A percentile compares a stretch with the other conserved stretches of the same genome.
Evolutionary conservation across 148 eudicot species (phyloP).

Genomic region (Euryodendron excelsum): DNA sequence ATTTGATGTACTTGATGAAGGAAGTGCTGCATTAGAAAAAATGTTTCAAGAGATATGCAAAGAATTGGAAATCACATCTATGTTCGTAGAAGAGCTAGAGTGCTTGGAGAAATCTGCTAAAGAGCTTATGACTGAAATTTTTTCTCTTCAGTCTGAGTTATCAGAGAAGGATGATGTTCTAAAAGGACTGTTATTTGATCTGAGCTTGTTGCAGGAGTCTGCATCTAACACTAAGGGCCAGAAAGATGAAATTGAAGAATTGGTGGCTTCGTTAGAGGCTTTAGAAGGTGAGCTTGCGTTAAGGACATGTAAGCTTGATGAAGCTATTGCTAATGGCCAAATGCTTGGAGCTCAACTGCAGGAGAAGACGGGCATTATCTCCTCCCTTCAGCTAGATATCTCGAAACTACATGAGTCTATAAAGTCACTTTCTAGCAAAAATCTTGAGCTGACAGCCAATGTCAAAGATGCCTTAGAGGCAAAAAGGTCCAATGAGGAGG

Average conservation of each 20-base stretch:
- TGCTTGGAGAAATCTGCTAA: slow-evolving; percentile 39
- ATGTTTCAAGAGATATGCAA: slow-evolving; percentile 33
- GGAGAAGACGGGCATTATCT: slow-evolving; percentile 46
- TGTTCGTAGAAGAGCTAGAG: slow-evolving; percentile 48
- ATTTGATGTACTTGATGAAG: slow-evolving; percentile 31
- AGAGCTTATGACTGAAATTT: slow-evolving; percentile 46
- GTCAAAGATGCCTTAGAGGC: slow-evolving; percentile 40
- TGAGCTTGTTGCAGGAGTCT: slow-evolving; percentile 80
- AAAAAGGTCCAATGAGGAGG: slow-evolving; percentile 49
- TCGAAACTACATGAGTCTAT: slow-evolving; percentile 42
- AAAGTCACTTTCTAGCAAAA: slow-evolving; percentile 46
- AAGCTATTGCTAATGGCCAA: slow-evolving; percentile 37
- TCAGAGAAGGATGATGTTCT: slow-evolving; percentile 70
- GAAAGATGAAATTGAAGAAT: slow-evolving; percentile 58
- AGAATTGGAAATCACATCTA: slow-evolving; percentile 30
- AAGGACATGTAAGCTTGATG: slow-evolving; percentile 49
- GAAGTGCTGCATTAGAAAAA: slow-evolving; percentile 28
- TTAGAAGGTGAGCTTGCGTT: slow-evolving; percentile 49
- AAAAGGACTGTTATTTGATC: slow-evolving; percentile 69
- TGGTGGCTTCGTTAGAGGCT: slow-evolving; percentile 43
- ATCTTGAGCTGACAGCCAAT: slow-evolving; percentile 40
- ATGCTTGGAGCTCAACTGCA: slow-evolving; percentile 55
- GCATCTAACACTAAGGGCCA: slow-evolving; percentile 57
- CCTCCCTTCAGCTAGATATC: slow-evolving; percentile 49
- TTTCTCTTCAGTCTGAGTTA: slow-evolving; percentile 50